Evolutionary conservation across 805 yeast species (phyloP).

Genomic region (Wickerhamomyces chambardii): DNA sequence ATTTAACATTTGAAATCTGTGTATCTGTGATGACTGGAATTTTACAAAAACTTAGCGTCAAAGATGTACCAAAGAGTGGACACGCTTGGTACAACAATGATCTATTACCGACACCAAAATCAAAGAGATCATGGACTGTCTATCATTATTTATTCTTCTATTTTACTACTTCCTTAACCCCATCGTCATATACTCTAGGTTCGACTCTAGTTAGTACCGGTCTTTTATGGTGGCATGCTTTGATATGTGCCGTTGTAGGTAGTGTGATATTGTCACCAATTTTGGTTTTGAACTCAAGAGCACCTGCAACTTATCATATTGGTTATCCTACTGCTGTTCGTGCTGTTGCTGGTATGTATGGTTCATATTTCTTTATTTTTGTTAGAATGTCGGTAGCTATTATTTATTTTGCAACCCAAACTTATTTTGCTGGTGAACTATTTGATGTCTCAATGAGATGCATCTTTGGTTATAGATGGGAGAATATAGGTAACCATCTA

Average conservation of each 20-base stretch:
- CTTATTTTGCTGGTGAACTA: conserved; percentile 4
- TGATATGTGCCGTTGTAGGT: background rate
- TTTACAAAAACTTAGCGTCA: too few species aligned
- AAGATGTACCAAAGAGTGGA: background rate
- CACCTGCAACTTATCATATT: conserved; percentile 12
- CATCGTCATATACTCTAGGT: background rate
- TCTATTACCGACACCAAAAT: background rate
- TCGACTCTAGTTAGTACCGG: background rate
- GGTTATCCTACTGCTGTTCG: conserved; percentile 16
- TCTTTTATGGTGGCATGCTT: background rate
- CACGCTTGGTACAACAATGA: background rate
- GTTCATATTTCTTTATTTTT: conserved; percentile 4
- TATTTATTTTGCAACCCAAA: conserved; percentile 9
- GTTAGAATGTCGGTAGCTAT: conserved; percentile 9
- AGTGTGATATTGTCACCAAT: background rate
- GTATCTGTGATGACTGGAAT: too few species aligned
- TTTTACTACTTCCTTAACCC: background rate
- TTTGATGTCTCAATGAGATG: background rate
- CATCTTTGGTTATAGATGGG: background rate
- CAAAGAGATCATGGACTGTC: background rate
- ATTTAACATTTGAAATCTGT: too few species aligned
- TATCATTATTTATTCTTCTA: too few species aligned
- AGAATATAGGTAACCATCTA: background rate
- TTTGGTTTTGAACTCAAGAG: background rate
- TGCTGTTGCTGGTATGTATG: conserved; percentile 11